A percentile compares a stretch with the other conserved stretches of the same genome.
Evolutionary conservation across 179 eudicot genomes (phyloP).

Genomic region (Nepenthes alata): DNA sequence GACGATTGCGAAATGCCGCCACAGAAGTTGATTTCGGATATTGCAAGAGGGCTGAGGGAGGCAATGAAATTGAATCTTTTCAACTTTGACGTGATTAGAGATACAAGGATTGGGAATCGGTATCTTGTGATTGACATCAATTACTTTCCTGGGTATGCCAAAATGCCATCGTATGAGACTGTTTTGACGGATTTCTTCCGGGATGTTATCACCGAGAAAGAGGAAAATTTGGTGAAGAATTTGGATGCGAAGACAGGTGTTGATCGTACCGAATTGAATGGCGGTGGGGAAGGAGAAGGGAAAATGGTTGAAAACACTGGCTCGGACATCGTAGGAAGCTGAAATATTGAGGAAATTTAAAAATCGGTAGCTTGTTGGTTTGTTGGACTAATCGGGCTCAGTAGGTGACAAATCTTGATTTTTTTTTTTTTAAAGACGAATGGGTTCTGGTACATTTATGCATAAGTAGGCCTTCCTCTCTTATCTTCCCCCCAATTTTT

Average conservation of each 20-base stretch:
- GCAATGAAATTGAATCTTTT: conserved; percentile 29
- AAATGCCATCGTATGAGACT: conserved; percentile 28
- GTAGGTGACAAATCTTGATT: not conserved
- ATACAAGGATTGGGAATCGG: conserved; percentile 29
- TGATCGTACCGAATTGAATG: not conserved
- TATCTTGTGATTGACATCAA: conserved; percentile 41
- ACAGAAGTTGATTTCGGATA: conserved; percentile 19
- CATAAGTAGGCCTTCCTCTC: conserved; percentile 16
- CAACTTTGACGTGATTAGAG: conserved; percentile 38
- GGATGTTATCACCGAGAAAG: conserved; percentile 19
- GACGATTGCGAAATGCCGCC: conserved; percentile 47
- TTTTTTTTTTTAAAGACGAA: not conserved
- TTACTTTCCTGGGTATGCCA: conserved; percentile 41
- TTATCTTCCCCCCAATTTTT: conserved; percentile 7
- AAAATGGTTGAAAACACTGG: conserved; percentile 5
- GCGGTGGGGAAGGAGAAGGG: conserved; percentile 3
- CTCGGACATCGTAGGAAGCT: conserved; percentile 2
- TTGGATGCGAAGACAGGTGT: not conserved
- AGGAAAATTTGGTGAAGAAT: not conserved
- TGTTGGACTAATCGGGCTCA: not conserved
- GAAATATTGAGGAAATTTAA: conserved; percentile 2
- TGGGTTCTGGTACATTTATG: conserved; percentile 15
- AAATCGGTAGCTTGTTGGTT: not conserved
- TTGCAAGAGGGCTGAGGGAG: conserved; percentile 31
- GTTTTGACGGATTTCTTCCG: conserved; percentile 32